Evolutionary conservation across 768 basidiomycete species (phyloP).

Genomic region (Cystobasidiopsis lactophilus): DNA sequence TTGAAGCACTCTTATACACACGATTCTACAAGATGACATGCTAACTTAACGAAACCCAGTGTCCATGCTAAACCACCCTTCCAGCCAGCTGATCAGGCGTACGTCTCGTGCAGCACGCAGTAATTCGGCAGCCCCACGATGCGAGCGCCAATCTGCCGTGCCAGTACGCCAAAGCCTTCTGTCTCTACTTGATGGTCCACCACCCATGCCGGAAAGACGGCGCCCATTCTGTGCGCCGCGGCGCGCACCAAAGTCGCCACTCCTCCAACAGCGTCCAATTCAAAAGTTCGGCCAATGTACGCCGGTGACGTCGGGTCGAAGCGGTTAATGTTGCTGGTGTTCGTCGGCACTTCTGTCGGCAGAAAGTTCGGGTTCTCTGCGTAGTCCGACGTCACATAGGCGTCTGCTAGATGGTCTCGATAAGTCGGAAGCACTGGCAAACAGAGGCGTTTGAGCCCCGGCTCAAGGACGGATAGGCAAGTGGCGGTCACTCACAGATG

Average conservation of each 20-base stretch:
- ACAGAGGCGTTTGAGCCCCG: background rate
- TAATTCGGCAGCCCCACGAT: conserved; percentile 9
- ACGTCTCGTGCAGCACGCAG: conserved; percentile 4
- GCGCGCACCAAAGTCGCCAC: conserved; percentile 15
- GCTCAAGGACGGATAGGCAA: too few species aligned
- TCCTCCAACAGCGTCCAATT: conserved; percentile 15
- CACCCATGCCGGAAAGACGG: conserved; percentile 14
- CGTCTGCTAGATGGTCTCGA: conserved; percentile 13
- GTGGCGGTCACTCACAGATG: background rate
- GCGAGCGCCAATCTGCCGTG: conserved; percentile 8
- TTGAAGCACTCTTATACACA: too few species aligned
- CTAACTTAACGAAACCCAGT: too few species aligned
- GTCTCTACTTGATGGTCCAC: conserved; percentile 17
- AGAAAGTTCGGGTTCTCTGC: background rate
- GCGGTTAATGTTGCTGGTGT: background rate
- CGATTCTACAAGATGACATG: too few species aligned
- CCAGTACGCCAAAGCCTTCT: conserved; percentile 16
- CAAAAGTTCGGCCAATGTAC: conserved; percentile 6
- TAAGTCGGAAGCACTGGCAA: conserved; percentile 10
- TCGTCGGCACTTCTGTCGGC: background rate
- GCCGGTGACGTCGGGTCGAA: conserved; percentile 6
- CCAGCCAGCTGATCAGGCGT: too few species aligned
- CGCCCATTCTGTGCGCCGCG: conserved; percentile 12
- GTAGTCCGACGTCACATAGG: background rate
- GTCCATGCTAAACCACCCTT: too few species aligned